Conservation (phyloP, 164 flowering plant genomes). For the Dillenia suffruticosa region DNA sequence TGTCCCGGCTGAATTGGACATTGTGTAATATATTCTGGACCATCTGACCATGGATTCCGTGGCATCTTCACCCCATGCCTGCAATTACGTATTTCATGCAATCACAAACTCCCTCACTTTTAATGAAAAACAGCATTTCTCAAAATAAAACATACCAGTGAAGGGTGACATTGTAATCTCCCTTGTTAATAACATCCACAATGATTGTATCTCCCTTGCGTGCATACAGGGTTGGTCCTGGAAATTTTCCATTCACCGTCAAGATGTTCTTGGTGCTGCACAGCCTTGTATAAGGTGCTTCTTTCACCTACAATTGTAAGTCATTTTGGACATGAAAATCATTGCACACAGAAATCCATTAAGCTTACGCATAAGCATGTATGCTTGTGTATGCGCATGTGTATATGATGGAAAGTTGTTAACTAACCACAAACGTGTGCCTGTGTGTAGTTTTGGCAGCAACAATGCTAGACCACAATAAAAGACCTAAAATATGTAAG, state of each 20-base stretch:
- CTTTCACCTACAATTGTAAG: constrained; percentile 10
- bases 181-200: constrained; percentile 21
- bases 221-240: constrained; percentile 23
- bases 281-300: constrained; percentile 14
- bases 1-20: constrained; percentile 24
- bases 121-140: not conserved
- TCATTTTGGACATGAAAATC: not conserved
- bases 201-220: constrained; percentile 21
- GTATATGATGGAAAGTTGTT: too few species aligned
- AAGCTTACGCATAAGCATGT: too few species aligned
- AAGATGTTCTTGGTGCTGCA: constrained; percentile 17
- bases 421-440: constrained; percentile 1
- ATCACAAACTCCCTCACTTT: not conserved
- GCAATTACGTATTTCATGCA: not conserved
- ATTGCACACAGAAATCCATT: too few species aligned
- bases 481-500: not conserved
- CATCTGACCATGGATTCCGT: constrained; percentile 28
- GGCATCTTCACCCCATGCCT: constrained; percentile 28
- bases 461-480: not conserved
- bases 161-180: constrained; percentile 18
- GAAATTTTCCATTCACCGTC: constrained; percentile 23
- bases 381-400: too few species aligned
- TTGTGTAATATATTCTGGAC: constrained; percentile 23
- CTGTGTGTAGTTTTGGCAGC: constrained; percentile 5
- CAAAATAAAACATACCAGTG: constrained; percentile 22